A percentile compares a stretch with the other conserved stretches of the same genome.
These are phyloP conservation scores for Leccinum ochraceum DNA, from an alignment of 768 basidiomycete genomes.

Conservation along the genomic window DNA sequence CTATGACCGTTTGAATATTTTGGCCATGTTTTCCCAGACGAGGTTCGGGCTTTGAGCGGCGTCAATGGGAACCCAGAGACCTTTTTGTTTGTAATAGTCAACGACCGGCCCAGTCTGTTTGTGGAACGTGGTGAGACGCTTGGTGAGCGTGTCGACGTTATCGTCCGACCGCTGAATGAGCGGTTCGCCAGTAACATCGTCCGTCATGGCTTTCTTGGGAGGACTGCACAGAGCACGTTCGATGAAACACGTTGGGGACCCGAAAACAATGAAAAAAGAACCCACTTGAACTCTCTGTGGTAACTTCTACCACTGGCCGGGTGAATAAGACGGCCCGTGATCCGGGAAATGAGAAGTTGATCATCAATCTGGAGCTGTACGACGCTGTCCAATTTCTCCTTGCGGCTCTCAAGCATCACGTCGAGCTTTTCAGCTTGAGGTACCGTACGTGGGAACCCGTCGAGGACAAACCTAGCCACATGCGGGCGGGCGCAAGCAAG, in stretches of 20 bases:
- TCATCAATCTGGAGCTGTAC: constrained; percentile 93
- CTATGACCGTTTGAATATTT: constrained; percentile 52
- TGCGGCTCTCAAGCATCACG: constrained; percentile 77
- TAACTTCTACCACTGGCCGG: constrained; percentile 87
- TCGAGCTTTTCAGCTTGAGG: constrained; percentile 97
- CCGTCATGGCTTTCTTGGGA: constrained; percentile 92
- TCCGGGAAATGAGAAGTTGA: constrained; percentile 93
- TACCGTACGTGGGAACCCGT: constrained; percentile 99
- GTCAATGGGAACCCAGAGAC: constrained; percentile 89
- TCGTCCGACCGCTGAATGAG: constrained; percentile 97
- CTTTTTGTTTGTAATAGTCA: constrained; percentile 92
- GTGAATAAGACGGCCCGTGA: constrained; percentile 95
- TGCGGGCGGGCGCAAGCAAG: not conserved
- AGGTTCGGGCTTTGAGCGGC: constrained; percentile 91
- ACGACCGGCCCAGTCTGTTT: constrained; percentile 93
- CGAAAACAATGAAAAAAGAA: constrained; percentile 9
- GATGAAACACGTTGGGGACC: constrained; percentile 11
- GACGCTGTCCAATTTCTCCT: constrained; percentile 90
- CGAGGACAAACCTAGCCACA: constrained; percentile 82
- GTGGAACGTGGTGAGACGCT: constrained; percentile 89
- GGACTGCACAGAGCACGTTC: constrained; percentile 56
- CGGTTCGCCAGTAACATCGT: constrained; percentile 94
- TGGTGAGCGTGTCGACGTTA: constrained; percentile 92
- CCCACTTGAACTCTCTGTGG: constrained; percentile 93
- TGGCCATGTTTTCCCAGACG: constrained; percentile 84